Base-by-base conservation (phyloP, 805 yeast species). In the Yamadazyma ubonensis region DNA sequence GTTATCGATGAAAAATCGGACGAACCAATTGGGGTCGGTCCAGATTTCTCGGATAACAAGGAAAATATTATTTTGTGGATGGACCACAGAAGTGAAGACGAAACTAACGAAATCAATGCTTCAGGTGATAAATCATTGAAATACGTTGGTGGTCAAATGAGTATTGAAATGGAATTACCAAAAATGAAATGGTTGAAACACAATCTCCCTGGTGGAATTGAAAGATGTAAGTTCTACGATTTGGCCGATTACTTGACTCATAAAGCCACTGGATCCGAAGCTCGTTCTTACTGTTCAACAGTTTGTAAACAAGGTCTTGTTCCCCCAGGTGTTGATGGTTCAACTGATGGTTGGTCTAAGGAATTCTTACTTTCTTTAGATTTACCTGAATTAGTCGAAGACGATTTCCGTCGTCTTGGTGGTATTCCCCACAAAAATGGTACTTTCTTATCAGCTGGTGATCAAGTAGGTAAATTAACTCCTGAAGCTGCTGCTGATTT, bases 91-190 rank as follows among this genome's bases (percentile, higher is more conserved):
- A 97, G 98, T 0, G 81, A 74, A 11, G 68, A 71, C 6, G 96
- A 91, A 58, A 89, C 96, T 10, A 68, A 78, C 41, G 76, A 70
- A 41, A 89, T 93, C 59, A 91, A 91, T 63, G 78, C 82, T 29
- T 84, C 96, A 0, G 75, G 76, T 25, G 95, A 88, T 56, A 79
- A 77, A 55, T 79, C 86, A 42, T 73, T 93, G 55, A 84, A 86
- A 59, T 93, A 87, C 59, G 98, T 93, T 14, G 99, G 99, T 43
- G 98, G 98, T 14, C 83, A 81, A 53, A 91, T 93, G 97, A 89
- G 97, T 36, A 85, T 93, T 55, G 99, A 91, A 63, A 93, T 93
- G 98, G 98, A 93, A 59, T 73, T 93, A 49, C 99, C 99, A 45
- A 93, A 93, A 65, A 89, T 88, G 67, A 86, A 86, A 67, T 93